Evolutionary conservation across 495 filamentous ascomycete genomes (phyloP), one percentile per base, ranked within the genome.

Genomic region (Xanthoparmelia taractica): DNA sequence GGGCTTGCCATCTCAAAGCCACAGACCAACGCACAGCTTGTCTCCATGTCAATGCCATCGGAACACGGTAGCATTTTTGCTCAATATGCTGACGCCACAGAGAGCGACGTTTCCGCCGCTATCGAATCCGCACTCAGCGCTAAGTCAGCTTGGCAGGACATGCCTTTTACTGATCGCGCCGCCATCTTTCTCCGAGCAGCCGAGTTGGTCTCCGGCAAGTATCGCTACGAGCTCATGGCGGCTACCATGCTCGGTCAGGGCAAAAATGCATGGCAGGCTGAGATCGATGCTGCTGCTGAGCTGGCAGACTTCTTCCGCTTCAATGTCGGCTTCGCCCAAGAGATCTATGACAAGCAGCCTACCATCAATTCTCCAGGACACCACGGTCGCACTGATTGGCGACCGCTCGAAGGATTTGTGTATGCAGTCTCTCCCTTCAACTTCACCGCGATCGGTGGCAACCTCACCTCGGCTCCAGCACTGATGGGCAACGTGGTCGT

Each of bases 191-290:
- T 96, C 25, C 94, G 95, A 75, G 94, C 93, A 3, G 93, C 93
- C 17, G 93, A 97, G 74, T 77, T 97, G 48, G 84, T 96, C 58
- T 80, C 87, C 41, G 84, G 82, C 45, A 96, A 96, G 72, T 96
- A 97, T 76, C 84, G 93, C 64, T 95, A 95, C 72, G 89, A 96
- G 58, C 77, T 97, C 59, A 92, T 96, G 82, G 92, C 93, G 3
- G 87, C 90, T 2, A 97, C 93, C 0, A 96, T 97, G 82, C 78
- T 96, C 10, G 93, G 93, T 34, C 93, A 97, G 73, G 93, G 93
- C 57, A 97, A 97, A 80, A 97, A 96, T 72, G 88, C 89, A 25
- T 96, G 92, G 91, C 93, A 97, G 73, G 93, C 89, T 54, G 93
- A 97, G 80, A 96, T 97, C 66, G 93, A 97, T 75, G 86, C 92